Percentiles rank a stretch among this genome's conserved stretches.
Evolutionary conservation across 164 flowering plant species (phyloP).

Genomic region (Echeveria elegans): DNA sequence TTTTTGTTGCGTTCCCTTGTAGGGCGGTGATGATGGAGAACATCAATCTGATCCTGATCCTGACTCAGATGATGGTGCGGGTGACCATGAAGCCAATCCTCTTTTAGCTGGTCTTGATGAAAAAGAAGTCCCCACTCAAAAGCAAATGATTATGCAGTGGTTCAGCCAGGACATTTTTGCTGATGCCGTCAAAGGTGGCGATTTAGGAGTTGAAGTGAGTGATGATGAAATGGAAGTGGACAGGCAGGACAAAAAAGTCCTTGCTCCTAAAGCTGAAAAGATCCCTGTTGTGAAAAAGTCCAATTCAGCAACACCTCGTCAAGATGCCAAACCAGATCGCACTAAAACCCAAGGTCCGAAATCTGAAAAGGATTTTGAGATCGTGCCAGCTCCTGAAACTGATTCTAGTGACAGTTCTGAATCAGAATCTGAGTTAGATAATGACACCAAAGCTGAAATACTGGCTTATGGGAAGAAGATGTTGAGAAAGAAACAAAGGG

Average conservation of each 20-base stretch:
- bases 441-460: slow-evolving; percentile 60
- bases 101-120: slow-evolving; percentile 65
- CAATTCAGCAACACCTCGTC: background rate
- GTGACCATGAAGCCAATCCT: slow-evolving; percentile 62
- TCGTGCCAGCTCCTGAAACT: slow-evolving; percentile 75
- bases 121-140: slow-evolving; percentile 45
- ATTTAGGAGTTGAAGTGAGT: slow-evolving; percentile 30
- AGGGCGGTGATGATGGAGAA: slow-evolving; percentile 42
- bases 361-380: slow-evolving; percentile 57
- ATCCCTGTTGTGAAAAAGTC: slow-evolving; percentile 9
- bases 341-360: slow-evolving; percentile 9
- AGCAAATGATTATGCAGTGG: slow-evolving; percentile 67
- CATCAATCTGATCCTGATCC: slow-evolving; percentile 37
- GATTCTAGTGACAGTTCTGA: slow-evolving; percentile 73
- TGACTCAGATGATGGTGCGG: slow-evolving; percentile 62
- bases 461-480: slow-evolving; percentile 77
- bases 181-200: slow-evolving; percentile 48
- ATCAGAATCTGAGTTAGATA: slow-evolving; percentile 60
- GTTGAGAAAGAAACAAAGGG: slow-evolving; percentile 81
- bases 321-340: background rate
- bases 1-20: slow-evolving; percentile 12
- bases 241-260: slow-evolving; percentile 14
- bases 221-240: slow-evolving; percentile 68
- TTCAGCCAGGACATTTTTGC: slow-evolving; percentile 84
- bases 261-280: slow-evolving; percentile 16